Evolutionary conservation across 305 asterid species (phyloP), one percentile per base, ranked within the genome.

Genomic region (Fraxinus sp.): DNA sequence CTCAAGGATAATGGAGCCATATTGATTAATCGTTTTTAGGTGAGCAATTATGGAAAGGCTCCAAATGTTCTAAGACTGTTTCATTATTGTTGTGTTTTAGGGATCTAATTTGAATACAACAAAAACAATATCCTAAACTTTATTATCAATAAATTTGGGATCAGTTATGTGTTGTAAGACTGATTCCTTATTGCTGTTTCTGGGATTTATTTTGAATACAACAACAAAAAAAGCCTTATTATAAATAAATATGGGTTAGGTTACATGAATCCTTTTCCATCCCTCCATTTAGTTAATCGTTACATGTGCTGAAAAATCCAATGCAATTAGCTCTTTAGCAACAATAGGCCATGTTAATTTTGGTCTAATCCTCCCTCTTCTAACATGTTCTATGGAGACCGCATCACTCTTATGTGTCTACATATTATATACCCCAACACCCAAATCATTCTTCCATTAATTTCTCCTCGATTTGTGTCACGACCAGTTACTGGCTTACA

Each of bases 51-150:
- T 16, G 41, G 68, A 62, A 64, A 62, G 68, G 83, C 43, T 78
- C 72, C 78, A 46, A 41, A 78, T 81, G 82, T 70, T 66, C 77
- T 4, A 66, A 41, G 59, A 78, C 79, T 79, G 22, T 4, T 35
- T 1, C 71, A 26, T 66, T 28, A 66, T 66, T 66, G 36, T 28
- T 66, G 74, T 11, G 74, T 28, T 26, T 26, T 66, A 0, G 36
- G 36, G 74, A 66, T 66, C 74, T 26, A 66, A 66, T 66, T 26
- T 66, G 36, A 66, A 66, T 26, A 66, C 36, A 66, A 66, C 74
- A 26, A 66, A 66, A 66, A 10, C 35, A 66, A 26, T 66, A 66
- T 20, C 28, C 32, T 20, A 62, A 62, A 20, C 71, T 22, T 59
- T 59, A 59, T 0, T 59, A 3, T 66, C 35, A 66, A 26, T 66